phyloP scores from a whole-genome alignment of 2,329 filamentous ascomycete genomes.

The Sclerotinia nivalis region DNA sequence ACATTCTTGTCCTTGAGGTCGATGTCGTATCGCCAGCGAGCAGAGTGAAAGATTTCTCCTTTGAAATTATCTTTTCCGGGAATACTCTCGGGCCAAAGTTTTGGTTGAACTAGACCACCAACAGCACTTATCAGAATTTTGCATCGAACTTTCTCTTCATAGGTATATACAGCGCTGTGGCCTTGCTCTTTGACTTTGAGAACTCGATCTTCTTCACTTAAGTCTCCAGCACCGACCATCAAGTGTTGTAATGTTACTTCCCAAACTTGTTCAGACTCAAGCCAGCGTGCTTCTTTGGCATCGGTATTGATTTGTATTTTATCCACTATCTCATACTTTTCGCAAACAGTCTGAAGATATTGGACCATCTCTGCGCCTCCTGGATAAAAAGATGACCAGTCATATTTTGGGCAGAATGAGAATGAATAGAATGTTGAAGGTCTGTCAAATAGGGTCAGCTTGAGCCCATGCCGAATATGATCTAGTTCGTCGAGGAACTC shows the following conservation, averaged over 20 bases:
- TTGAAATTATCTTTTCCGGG: slow-evolving; percentile 55
- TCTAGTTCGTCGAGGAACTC: slow-evolving; percentile 23
- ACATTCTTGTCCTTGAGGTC: slow-evolving; percentile 57
- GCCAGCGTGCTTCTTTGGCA: slow-evolving; percentile 53
- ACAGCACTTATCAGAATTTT: slow-evolving; percentile 57
- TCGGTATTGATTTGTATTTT: slow-evolving; percentile 61
- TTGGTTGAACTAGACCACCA: slow-evolving; percentile 57
- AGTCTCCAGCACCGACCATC: slow-evolving; percentile 54
- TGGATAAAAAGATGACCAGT: slow-evolving; percentile 59
- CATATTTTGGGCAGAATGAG: slow-evolving; percentile 60
- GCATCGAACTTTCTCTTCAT: slow-evolving; percentile 53
- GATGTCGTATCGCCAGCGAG: slow-evolving; percentile 55
- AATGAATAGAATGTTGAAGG: slow-evolving; percentile 59
- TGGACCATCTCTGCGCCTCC: slow-evolving; percentile 59
- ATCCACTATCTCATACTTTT: slow-evolving; percentile 55
- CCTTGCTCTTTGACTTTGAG: slow-evolving; percentile 49
- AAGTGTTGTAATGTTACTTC: slow-evolving; percentile 54
- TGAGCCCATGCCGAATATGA: background rate
- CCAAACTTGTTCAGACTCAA: slow-evolving; percentile 56
- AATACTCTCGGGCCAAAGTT: slow-evolving; percentile 50
- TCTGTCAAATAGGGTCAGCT: slow-evolving; percentile 39
- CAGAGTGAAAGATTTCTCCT: slow-evolving; percentile 58
- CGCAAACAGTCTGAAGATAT: slow-evolving; percentile 55
- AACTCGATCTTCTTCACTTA: slow-evolving; percentile 50
- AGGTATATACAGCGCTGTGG: slow-evolving; percentile 49